These are phyloP conservation scores for Amorphotheca resinae DNA, from an alignment of 495 filamentous ascomycete species.

Conservation along the genomic window DNA sequence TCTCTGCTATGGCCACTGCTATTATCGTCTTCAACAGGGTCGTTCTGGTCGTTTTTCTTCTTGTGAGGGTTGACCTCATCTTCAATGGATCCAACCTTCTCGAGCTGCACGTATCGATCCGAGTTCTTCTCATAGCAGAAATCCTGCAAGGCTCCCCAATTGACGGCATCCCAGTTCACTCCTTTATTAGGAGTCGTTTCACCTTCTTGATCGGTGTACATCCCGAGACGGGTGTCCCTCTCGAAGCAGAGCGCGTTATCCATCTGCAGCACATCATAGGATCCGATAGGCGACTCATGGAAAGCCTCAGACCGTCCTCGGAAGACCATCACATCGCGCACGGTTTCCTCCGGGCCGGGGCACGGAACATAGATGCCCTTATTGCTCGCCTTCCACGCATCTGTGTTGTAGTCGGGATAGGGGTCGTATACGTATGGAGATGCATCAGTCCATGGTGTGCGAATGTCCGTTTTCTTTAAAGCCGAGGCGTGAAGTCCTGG, in stretches of 20 bases:
- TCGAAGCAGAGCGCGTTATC: constrained; percentile 84
- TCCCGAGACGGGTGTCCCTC: constrained; percentile 68
- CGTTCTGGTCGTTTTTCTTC: background rate
- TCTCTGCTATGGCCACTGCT: background rate
- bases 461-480: constrained; percentile 15
- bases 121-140: constrained; percentile 50
- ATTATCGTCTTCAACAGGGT: background rate
- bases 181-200: constrained; percentile 14
- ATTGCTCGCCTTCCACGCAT: constrained; percentile 10
- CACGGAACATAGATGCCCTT: constrained; percentile 12
- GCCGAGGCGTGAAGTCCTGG: constrained; percentile 18
- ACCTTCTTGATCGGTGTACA: constrained; percentile 56
- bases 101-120: constrained; percentile 36
- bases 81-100: no score
- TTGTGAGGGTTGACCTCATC: background rate
- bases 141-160: constrained; percentile 59
- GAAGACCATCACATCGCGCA: constrained; percentile 25
- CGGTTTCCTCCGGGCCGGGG: constrained; percentile 13
- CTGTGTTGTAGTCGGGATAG: constrained; percentile 33
- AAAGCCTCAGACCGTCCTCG: constrained; percentile 56
- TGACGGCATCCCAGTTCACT: constrained; percentile 52
- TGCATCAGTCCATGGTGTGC: constrained; percentile 16
- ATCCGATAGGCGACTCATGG: constrained; percentile 68
- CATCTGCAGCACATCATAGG: constrained; percentile 58
- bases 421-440: constrained; percentile 30